phyloP scores from a whole-genome alignment of 2,329 filamentous ascomycete species.

The Exophiala sp. region DNA sequence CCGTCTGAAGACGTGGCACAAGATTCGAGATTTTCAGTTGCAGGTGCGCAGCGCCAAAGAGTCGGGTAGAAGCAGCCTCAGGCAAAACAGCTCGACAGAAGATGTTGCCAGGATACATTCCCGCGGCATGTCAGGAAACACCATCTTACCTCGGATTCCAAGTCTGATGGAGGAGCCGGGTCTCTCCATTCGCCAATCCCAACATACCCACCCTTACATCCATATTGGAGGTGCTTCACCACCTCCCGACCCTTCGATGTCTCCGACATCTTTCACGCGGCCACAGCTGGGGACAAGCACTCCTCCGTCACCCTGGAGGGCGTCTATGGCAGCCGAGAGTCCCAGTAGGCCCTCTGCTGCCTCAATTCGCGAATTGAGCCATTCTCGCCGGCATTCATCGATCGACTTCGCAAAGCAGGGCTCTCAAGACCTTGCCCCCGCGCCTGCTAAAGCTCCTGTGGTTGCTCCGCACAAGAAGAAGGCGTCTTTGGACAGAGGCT shows the following conservation, averaged over 20 bases:
- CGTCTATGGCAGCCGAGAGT: slow-evolving; percentile 41
- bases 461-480: slow-evolving; percentile 51
- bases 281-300: slow-evolving; percentile 35
- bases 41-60: slow-evolving; percentile 64
- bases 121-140: slow-evolving; percentile 36
- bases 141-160: slow-evolving; percentile 45
- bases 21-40: slow-evolving; percentile 86
- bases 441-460: background rate
- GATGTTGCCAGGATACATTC: slow-evolving; percentile 45
- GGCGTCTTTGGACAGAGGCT: slow-evolving; percentile 57
- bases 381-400: slow-evolving; percentile 82
- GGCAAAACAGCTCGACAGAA: slow-evolving; percentile 32
- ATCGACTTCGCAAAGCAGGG: slow-evolving; percentile 61
- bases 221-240: slow-evolving; percentile 6
- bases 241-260: slow-evolving; percentile 24
- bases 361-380: slow-evolving; percentile 75
- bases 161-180: slow-evolving; percentile 37
- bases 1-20: slow-evolving; percentile 92
- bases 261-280: slow-evolving; percentile 23
- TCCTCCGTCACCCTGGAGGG: slow-evolving; percentile 43
- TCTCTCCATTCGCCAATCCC: slow-evolving; percentile 26
- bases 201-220: slow-evolving; percentile 15
- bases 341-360: slow-evolving; percentile 67
- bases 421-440: slow-evolving; percentile 29
- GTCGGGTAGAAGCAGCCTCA: slow-evolving; percentile 32